Evolutionary conservation across 2,329 filamentous ascomycete species (phyloP).

Genomic region (Alternaria consortialis): DNA sequence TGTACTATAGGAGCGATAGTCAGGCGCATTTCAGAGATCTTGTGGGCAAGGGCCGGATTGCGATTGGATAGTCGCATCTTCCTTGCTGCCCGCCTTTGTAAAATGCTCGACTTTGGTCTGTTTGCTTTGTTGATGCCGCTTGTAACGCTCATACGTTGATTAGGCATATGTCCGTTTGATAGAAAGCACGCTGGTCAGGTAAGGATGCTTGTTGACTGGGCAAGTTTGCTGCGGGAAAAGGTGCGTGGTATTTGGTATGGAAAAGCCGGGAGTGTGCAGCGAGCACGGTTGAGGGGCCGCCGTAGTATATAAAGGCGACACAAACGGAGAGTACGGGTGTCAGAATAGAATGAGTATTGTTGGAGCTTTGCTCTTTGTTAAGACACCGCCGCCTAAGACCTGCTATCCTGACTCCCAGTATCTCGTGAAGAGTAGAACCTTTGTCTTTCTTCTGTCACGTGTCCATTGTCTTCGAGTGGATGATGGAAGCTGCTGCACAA

Average conservation of each 20-base stretch:
- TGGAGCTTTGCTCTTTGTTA: constrained; percentile 43
- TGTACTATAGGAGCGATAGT: constrained; percentile 71
- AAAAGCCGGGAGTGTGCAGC: constrained; percentile 18
- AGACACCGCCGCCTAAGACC: constrained; percentile 23
- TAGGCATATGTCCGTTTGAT: constrained; percentile 14
- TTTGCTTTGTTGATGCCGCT: constrained; percentile 26
- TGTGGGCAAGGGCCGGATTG: constrained; percentile 64
- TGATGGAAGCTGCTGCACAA: constrained; percentile 21
- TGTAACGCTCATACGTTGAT: constrained; percentile 19
- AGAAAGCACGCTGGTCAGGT: neutral
- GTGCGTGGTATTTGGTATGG: constrained; percentile 5
- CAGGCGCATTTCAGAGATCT: constrained; percentile 72
- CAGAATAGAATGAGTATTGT: constrained; percentile 32
- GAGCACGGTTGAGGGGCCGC: constrained; percentile 18
- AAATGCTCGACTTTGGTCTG: constrained; percentile 12
- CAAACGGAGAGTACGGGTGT: constrained; percentile 38
- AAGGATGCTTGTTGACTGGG: neutral
- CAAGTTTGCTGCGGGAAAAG: constrained; percentile 22
- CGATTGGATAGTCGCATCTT: constrained; percentile 22
- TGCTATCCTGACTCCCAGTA: constrained; percentile 15
- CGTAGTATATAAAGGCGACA: constrained; percentile 36
- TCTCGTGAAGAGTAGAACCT: constrained; percentile 29
- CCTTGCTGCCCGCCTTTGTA: constrained; percentile 20
- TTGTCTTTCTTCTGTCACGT: constrained; percentile 33
- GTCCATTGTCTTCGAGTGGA: constrained; percentile 26